Evolutionary conservation across 352 stramenopile genomes (phyloP).

Genomic region (Peronospora destructor): DNA sequence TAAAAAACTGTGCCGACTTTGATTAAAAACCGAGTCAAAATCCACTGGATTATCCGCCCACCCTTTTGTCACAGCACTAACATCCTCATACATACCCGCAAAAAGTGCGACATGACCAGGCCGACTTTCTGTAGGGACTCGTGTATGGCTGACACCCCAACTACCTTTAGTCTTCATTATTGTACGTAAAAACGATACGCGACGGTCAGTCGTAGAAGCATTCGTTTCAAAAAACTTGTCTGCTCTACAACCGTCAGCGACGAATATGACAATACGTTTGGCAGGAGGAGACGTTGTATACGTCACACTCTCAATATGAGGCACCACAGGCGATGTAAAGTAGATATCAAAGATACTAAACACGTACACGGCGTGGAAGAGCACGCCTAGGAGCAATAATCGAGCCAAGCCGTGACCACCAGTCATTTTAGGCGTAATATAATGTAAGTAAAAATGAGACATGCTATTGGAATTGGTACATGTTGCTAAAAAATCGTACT

Average conservation of each 20-base stretch:
- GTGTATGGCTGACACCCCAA: slow-evolving; percentile 82
- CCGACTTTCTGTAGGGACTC: slow-evolving; percentile 79
- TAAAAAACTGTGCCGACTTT: slow-evolving; percentile 55
- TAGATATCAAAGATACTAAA: slow-evolving; percentile 89
- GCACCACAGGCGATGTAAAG: slow-evolving; percentile 81
- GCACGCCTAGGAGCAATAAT: slow-evolving; percentile 62
- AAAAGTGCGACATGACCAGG: slow-evolving; percentile 82
- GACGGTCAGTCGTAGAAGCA: slow-evolving; percentile 9
- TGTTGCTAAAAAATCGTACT: too few relatives aligned
- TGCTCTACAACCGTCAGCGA: slow-evolving; percentile 76
- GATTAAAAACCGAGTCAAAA: slow-evolving; percentile 85
- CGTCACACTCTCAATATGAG: slow-evolving; percentile 47
- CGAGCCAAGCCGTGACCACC: slow-evolving; percentile 13
- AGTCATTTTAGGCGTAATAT: slow-evolving; percentile 3
- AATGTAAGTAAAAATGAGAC: slow-evolving; percentile 6
- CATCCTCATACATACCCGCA: slow-evolving; percentile 84
- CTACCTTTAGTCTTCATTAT: slow-evolving; percentile 48
- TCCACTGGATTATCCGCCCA: slow-evolving; percentile 85
- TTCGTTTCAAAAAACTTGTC: slow-evolving; percentile 80
- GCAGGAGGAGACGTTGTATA: slow-evolving; percentile 40
- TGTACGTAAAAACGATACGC: slow-evolving; percentile 60
- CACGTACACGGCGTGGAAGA: slow-evolving; percentile 81
- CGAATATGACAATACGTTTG: slow-evolving; percentile 71
- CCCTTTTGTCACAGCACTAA: slow-evolving; percentile 82
- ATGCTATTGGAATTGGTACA: too few relatives aligned